Evolutionary conservation across 2,329 filamentous ascomycete genomes (phyloP).

Genomic region (Amauroascus verrucosus): DNA sequence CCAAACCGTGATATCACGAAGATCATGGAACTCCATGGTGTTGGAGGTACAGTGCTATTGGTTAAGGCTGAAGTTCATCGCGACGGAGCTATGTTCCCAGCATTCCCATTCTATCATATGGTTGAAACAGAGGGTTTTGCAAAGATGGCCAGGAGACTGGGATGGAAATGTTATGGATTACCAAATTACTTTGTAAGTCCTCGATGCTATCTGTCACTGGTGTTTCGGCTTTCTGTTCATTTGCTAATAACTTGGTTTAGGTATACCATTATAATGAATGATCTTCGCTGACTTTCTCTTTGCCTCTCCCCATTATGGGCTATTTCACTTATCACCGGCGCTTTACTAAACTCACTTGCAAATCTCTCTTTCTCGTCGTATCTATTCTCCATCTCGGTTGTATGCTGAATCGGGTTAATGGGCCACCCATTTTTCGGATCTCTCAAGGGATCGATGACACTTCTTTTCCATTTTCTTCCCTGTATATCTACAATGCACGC

Average conservation of each 20-base stretch:
- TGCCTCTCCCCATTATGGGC: not conserved
- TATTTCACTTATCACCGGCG: not conserved
- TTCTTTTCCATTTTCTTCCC: not conserved
- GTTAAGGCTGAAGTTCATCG: conserved; percentile 96
- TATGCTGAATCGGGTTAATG: not conserved
- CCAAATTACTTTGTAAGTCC: conserved; percentile 85
- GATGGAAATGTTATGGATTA: conserved; percentile 76
- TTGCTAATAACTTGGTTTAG: conserved; percentile 37
- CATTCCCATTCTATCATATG: conserved; percentile 91
- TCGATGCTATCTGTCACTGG: not conserved
- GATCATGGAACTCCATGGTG: conserved; percentile 74
- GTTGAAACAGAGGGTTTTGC: conserved; percentile 98
- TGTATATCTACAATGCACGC: conserved; percentile 8
- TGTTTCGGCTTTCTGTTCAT: not conserved
- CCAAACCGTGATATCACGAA: conserved; percentile 47
- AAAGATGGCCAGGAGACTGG: conserved; percentile 85
- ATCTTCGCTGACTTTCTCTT: not conserved
- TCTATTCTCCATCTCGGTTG: not conserved
- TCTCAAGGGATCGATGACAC: not conserved
- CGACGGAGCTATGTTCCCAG: conserved; percentile 96
- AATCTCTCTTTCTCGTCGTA: not conserved
- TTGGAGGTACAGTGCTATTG: conserved; percentile 82
- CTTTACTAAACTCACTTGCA: not conserved
- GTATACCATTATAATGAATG: conserved; percentile 85
- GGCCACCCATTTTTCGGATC: not conserved